phyloP scores from a whole-genome alignment of 2,329 filamentous ascomycete species.

The Tolypocladium paradoxum region DNA sequence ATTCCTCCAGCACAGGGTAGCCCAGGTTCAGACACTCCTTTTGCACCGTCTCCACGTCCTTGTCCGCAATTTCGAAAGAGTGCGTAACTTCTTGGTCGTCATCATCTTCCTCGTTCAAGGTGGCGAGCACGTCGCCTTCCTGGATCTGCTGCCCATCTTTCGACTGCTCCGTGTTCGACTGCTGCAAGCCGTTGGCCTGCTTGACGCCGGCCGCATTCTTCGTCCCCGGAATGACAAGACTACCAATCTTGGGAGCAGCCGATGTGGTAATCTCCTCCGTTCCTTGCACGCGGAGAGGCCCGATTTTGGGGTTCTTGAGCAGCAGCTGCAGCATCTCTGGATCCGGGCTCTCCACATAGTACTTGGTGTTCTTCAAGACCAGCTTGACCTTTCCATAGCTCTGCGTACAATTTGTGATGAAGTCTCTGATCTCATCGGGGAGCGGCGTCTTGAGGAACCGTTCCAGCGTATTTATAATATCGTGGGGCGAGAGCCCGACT shows the following conservation, averaged over 20 bases:
- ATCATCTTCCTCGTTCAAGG: constrained; percentile 73
- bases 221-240: constrained; percentile 85
- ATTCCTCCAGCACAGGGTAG: constrained; percentile 86
- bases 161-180: constrained; percentile 21
- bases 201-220: constrained; percentile 83
- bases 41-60: constrained; percentile 75
- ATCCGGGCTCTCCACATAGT: constrained; percentile 88
- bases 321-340: constrained; percentile 75
- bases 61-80: constrained; percentile 80
- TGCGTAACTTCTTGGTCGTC: constrained; percentile 86
- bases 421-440: constrained; percentile 67
- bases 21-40: constrained; percentile 81
- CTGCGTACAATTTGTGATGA: constrained; percentile 69
- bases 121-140: constrained; percentile 59
- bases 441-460: constrained; percentile 81
- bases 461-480: constrained; percentile 84
- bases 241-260: constrained; percentile 75
- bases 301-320: constrained; percentile 76
- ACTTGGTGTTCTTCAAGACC: constrained; percentile 87
- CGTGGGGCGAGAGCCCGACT: constrained; percentile 77
- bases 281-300: constrained; percentile 64
- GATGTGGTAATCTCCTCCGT: constrained; percentile 64
- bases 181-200: constrained; percentile 45
- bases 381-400: constrained; percentile 95
- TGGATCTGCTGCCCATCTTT: constrained; percentile 41